phyloP scores from a whole-genome alignment of 2,329 filamentous ascomycete genomes.

The Exserohilum rostratum region DNA sequence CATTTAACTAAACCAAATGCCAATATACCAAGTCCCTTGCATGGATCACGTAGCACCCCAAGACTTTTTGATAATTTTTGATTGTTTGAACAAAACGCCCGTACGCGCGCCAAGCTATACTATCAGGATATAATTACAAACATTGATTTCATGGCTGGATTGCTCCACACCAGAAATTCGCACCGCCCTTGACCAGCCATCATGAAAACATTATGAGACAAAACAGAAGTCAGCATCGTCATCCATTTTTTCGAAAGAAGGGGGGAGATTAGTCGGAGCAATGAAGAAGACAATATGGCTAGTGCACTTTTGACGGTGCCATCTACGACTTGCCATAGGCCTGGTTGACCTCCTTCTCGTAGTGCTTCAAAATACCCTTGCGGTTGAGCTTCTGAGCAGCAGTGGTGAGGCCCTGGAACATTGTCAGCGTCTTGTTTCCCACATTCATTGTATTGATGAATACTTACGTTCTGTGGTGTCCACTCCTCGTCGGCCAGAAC shows the following conservation, averaged over 20 bases:
- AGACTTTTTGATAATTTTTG: too few relatives aligned
- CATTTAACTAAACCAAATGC: too few relatives aligned
- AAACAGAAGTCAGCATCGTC: not conserved
- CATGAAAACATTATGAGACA: not conserved
- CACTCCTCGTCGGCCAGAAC: slow-evolving; percentile 85
- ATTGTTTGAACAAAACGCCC: not conserved
- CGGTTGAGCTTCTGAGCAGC: slow-evolving; percentile 61
- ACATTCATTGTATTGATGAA: not conserved
- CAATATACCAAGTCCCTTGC: too few relatives aligned
- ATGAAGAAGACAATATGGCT: too few relatives aligned
- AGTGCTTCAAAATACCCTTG: slow-evolving; percentile 57
- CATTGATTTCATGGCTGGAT: not conserved
- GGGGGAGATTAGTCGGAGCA: too few relatives aligned
- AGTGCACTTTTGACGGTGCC: too few relatives aligned
- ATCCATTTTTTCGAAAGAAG: too few relatives aligned
- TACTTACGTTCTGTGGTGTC: slow-evolving; percentile 81
- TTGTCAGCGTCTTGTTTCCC: slow-evolving; percentile 21
- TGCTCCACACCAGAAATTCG: too few relatives aligned
- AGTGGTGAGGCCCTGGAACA: slow-evolving; percentile 54
- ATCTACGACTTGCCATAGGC: slow-evolving; percentile 47
- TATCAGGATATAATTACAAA: slow-evolving; percentile 11
- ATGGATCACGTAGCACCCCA: too few relatives aligned
- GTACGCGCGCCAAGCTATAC: not conserved
- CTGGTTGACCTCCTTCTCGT: slow-evolving; percentile 57
- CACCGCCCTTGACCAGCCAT: not conserved